Conservation (phyloP, 2,329 filamentous ascomycete species). For the Tolypocladium tropicale region DNA sequence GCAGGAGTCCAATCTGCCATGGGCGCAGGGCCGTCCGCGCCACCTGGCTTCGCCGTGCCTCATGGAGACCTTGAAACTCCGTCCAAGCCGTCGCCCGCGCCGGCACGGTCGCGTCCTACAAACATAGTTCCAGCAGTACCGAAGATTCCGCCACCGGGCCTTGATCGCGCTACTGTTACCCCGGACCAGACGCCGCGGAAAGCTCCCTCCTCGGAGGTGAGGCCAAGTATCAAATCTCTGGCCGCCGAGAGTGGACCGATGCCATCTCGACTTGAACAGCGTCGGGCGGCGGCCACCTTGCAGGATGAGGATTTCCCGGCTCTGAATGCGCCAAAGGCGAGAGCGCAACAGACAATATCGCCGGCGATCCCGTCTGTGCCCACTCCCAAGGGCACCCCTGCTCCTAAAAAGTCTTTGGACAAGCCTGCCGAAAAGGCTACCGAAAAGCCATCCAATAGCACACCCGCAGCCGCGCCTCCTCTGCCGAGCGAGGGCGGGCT, state of each 20-base stretch:
- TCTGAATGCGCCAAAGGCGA: conserved; percentile 34
- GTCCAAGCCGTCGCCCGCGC: conserved; percentile 10
- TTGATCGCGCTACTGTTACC: conserved; percentile 15
- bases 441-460: conserved; percentile 6
- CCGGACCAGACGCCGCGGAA: conserved; percentile 24
- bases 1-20: background rate
- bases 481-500: background rate
- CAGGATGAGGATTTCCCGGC: conserved; percentile 56
- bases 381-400: conserved; percentile 21
- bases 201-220: conserved; percentile 20
- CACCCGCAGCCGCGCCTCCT: background rate
- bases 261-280: conserved; percentile 23
- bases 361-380: conserved; percentile 24
- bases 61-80: conserved; percentile 10
- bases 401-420: conserved; percentile 20
- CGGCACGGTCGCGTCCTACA: conserved; percentile 8
- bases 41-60: conserved; percentile 19
- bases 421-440: conserved; percentile 16
- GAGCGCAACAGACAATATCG: conserved; percentile 19
- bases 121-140: conserved; percentile 15
- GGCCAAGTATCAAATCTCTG: conserved; percentile 33
- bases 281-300: conserved; percentile 19
- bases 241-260: conserved; percentile 35
- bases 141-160: conserved; percentile 14
- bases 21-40: conserved; percentile 13